Evolutionary conservation across 1,284 basidiomycete species (phyloP), one percentile per base, ranked within the genome.

Genomic region (Peniophora sp.): DNA sequence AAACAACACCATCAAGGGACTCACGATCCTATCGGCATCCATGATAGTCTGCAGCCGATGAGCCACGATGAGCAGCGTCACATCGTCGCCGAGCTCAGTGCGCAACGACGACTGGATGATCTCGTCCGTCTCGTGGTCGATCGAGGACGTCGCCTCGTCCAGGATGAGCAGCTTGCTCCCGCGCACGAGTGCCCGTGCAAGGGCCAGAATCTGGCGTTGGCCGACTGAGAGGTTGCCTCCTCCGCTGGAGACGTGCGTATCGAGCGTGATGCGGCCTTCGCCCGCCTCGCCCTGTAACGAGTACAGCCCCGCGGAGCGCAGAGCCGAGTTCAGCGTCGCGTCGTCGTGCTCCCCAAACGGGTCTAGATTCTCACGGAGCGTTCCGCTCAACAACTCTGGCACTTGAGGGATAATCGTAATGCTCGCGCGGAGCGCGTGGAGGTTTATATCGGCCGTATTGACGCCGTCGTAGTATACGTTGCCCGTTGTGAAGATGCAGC

Each of bases 341-440:
- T 92, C 89, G 48, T 88, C 84, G 59, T 83, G 73, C 60, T 85
- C 74, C 5, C 74, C 76, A 60, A 91, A 92, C 0, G 89, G 88
- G 59, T 85, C 84, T 9, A 86, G 60, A 60, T 83, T 83, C 47
- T 75, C 64, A 11, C 80, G 70, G 23, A 84, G 61, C 0, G 75
- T 72, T 11, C 80, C 83, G 52, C 74, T 76, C 44, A 86, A 64
- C 1, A 85, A 69, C 55, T 85, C 83, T 6, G 89, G 86, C 27
- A 64, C 55, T 62, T 71, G 70, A 0, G 70, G 70, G 23, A 72
- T 80, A 61, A 81, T 78, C 11, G 72, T 76, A 50, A 78, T 71
- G 50, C 68, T 65, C 2, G 68, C 64, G 17, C 76, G 63, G 11
- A 76, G 59, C 9, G 73, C 73, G 52, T 88, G 81, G 2, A 91